Evolutionary conservation across 2,329 filamentous ascomycete species (phyloP).

Genomic region (Paecilomyces dactylethromorphus): DNA sequence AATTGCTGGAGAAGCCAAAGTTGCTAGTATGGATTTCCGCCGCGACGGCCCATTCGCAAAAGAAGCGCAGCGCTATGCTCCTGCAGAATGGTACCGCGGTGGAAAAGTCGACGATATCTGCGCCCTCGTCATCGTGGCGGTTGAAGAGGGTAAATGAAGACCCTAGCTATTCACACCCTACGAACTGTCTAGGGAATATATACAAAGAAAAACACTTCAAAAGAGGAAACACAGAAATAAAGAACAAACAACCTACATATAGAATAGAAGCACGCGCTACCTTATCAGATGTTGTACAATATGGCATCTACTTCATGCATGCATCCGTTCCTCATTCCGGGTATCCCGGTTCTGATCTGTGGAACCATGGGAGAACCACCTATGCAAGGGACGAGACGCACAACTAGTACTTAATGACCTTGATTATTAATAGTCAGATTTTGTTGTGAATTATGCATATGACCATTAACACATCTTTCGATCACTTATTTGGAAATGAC

Average conservation of each 20-base stretch:
- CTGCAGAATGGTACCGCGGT: slow-evolving; percentile 78
- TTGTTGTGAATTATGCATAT: background rate
- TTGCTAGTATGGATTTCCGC: slow-evolving; percentile 72
- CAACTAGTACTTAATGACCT: background rate
- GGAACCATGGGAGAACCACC: background rate
- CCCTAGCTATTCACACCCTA: too few relatives aligned
- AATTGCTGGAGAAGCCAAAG: slow-evolving; percentile 75
- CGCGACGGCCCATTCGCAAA: slow-evolving; percentile 90
- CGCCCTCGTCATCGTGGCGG: slow-evolving; percentile 71
- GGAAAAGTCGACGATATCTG: slow-evolving; percentile 97
- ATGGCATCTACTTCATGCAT: background rate
- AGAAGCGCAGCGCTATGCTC: slow-evolving; percentile 83
- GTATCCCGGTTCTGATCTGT: background rate
- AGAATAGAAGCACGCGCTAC: background rate
- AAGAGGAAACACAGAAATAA: background rate
- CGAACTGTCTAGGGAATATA: background rate
- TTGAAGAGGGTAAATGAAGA: slow-evolving; percentile 45
- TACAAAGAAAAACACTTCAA: background rate
- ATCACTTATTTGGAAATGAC: too few relatives aligned
- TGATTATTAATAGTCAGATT: background rate
- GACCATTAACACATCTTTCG: too few relatives aligned
- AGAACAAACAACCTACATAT: background rate
- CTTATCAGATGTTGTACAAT: background rate
- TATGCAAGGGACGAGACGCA: background rate
- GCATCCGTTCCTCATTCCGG: background rate